These are phyloP conservation scores for Aspergillus sp. DNA, from an alignment of 2,329 filamentous ascomycete genomes.

Conservation along the genomic window DNA sequence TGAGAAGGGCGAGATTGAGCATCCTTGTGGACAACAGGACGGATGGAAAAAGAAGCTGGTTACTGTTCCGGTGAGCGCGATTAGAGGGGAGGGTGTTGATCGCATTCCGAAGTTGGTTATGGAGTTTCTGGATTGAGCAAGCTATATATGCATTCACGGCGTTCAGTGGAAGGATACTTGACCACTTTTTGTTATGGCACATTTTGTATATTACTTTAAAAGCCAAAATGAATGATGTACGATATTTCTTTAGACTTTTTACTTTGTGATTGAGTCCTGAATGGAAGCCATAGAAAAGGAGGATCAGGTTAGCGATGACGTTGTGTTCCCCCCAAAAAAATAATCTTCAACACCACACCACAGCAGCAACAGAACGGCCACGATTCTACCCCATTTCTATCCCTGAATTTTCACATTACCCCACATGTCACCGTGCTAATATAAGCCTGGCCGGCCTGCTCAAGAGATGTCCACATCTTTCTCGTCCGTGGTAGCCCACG, in stretches of 20 bases:
- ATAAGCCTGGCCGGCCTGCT: neutral
- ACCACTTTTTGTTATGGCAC: neutral
- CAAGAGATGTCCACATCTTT: slow-evolving; percentile 10
- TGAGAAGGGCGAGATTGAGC: slow-evolving; percentile 54
- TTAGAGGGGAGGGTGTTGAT: slow-evolving; percentile 75
- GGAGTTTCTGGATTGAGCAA: slow-evolving; percentile 31
- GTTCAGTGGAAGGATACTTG: neutral
- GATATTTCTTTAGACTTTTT: too few relatives aligned
- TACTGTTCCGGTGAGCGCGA: slow-evolving; percentile 82
- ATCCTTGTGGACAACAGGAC: slow-evolving; percentile 67
- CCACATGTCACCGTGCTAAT: slow-evolving; percentile 2
- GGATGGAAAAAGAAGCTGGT: slow-evolving; percentile 53
- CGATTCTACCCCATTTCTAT: neutral
- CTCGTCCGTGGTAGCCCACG: slow-evolving; percentile 13
- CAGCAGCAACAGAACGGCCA: neutral
- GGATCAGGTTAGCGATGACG: too few relatives aligned
- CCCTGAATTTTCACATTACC: neutral
- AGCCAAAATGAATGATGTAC: neutral
- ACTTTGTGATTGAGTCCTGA: too few relatives aligned
- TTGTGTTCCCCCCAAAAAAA: neutral
- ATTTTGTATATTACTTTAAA: neutral
- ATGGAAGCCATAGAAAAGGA: too few relatives aligned
- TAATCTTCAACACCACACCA: neutral
- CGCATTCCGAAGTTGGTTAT: slow-evolving; percentile 37
- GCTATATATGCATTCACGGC: slow-evolving; percentile 1